Evolutionary conservation across 495 filamentous ascomycete genomes (phyloP).

Genomic region (Podospora fimiseda): DNA sequence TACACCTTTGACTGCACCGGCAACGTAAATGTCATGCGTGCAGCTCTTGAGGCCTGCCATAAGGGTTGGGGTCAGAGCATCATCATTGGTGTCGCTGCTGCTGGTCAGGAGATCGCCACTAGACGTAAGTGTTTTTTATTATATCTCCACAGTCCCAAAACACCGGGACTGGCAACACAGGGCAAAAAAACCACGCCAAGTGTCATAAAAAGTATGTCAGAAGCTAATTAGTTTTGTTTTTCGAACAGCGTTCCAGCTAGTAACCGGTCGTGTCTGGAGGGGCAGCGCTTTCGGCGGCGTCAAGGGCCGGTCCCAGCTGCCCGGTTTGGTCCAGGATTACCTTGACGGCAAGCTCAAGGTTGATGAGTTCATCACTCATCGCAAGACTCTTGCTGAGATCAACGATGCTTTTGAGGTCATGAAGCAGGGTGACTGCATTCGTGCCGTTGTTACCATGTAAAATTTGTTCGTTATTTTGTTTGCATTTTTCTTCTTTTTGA

Average conservation of each 20-base stretch:
- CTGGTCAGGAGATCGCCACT: constrained; percentile 93
- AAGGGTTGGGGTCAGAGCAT: constrained; percentile 99
- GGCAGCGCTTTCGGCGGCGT: constrained; percentile 97
- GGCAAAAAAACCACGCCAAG: no score
- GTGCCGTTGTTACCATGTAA: constrained; percentile 65
- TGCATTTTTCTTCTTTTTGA: neutral
- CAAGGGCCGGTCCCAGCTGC: constrained; percentile 92
- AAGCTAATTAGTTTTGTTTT: constrained; percentile 17
- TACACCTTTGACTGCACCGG: constrained; percentile 99
- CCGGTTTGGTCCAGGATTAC: constrained; percentile 84
- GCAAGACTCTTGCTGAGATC: constrained; percentile 71
- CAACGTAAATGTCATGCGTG: constrained; percentile 93
- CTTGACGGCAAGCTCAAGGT: constrained; percentile 87
- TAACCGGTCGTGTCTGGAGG: constrained; percentile 95
- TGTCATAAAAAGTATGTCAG: neutral
- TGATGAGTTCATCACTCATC: constrained; percentile 98
- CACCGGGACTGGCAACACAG: neutral
- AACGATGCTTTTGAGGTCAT: constrained; percentile 88
- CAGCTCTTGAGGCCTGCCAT: constrained; percentile 94
- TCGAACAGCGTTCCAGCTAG: constrained; percentile 87
- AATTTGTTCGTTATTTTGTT: neutral
- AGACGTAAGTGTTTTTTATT: constrained; percentile 62
- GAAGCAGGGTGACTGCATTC: constrained; percentile 94
- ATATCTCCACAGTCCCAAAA: neutral
- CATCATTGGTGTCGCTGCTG: constrained; percentile 94